These are phyloP conservation scores for Lactarius psammicola DNA, from an alignment of 768 basidiomycete species.

Conservation along the genomic window DNA sequence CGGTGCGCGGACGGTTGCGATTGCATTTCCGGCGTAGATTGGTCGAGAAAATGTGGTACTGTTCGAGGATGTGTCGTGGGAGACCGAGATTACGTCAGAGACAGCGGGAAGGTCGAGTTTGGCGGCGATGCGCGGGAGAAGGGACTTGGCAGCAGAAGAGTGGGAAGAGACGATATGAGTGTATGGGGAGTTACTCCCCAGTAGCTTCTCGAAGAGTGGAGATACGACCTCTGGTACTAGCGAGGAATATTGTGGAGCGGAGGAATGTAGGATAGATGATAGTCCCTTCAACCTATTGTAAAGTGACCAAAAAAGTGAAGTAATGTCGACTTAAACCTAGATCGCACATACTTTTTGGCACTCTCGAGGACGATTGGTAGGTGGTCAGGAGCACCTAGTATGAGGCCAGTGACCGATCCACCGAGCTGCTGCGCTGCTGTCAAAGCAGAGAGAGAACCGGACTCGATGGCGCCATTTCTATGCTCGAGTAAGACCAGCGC, in stretches of 20 bases:
- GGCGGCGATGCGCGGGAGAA: constrained; percentile 91
- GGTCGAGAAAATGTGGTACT: constrained; percentile 87
- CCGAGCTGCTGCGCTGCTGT: constrained; percentile 87
- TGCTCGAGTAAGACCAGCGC: constrained; percentile 92
- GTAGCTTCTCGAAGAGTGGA: constrained; percentile 75
- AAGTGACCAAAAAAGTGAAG: constrained; percentile 10
- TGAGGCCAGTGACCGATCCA: constrained; percentile 77
- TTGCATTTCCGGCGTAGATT: constrained; percentile 98
- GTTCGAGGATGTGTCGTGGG: constrained; percentile 66
- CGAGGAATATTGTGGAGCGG: constrained; percentile 65
- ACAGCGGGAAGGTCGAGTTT: constrained; percentile 85
- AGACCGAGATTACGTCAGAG: constrained; percentile 84
- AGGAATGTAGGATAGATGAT: constrained; percentile 63
- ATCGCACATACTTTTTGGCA: constrained; percentile 67
- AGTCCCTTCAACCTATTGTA: constrained; percentile 62
- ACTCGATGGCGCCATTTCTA: constrained; percentile 73
- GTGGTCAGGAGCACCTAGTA: constrained; percentile 68
- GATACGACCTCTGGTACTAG: constrained; percentile 75
- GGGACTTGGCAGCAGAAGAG: constrained; percentile 87
- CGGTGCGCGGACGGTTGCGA: constrained; percentile 82
- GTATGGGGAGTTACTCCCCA: constrained; percentile 61
- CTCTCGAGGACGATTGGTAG: constrained; percentile 64
- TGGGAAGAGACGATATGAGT: constrained; percentile 94
- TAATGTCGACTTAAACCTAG: neutral
- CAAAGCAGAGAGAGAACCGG: constrained; percentile 84